Evolutionary conservation across 192 early-diverging fungal genomes (phyloP).

Genomic region (Spizellomyces sp.): DNA sequence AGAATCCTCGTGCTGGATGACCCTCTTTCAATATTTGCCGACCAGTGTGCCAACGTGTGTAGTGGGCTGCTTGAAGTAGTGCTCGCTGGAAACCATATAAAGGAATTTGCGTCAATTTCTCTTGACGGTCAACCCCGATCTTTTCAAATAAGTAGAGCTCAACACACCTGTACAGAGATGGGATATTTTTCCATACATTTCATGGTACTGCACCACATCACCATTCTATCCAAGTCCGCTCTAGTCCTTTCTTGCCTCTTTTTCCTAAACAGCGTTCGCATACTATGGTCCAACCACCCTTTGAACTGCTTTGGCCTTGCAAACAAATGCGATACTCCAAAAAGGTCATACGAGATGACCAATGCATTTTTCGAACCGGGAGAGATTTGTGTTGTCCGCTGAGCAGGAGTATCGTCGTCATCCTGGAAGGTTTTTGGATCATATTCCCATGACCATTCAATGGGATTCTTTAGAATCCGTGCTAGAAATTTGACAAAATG

Average conservation of each 20-base stretch:
- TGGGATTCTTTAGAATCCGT: slow-evolving; percentile 43
- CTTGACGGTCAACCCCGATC: background rate
- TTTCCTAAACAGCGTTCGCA: slow-evolving; percentile 42
- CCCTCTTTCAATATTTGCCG: slow-evolving; percentile 38
- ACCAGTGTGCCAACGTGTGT: slow-evolving; percentile 38
- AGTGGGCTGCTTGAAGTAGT: slow-evolving; percentile 29
- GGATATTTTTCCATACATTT: slow-evolving; percentile 27
- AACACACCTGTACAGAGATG: slow-evolving; percentile 25
- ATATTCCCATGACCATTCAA: slow-evolving; percentile 50
- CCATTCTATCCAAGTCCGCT: slow-evolving; percentile 33
- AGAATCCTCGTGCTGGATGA: slow-evolving; percentile 35
- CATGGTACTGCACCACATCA: slow-evolving; percentile 25
- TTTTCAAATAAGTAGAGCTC: slow-evolving; percentile 1
- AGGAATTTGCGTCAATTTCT: slow-evolving; percentile 22
- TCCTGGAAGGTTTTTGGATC: slow-evolving; percentile 38
- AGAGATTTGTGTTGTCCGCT: no score
- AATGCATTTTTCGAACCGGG: slow-evolving; percentile 12
- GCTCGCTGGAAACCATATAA: slow-evolving; percentile 22
- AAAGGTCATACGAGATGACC: slow-evolving; percentile 29
- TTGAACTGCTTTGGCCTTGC: slow-evolving; percentile 35
- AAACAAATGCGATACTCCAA: slow-evolving; percentile 42
- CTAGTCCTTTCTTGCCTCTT: slow-evolving; percentile 17
- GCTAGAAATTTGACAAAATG: slow-evolving; percentile 46
- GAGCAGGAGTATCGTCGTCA: background rate
- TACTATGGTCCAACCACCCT: slow-evolving; percentile 37